A percentile compares a stretch with the other conserved stretches of the same genome.
phyloP scores from a whole-genome alignment of 75 land plant genomes.

The Pinus tabuliformis region DNA sequence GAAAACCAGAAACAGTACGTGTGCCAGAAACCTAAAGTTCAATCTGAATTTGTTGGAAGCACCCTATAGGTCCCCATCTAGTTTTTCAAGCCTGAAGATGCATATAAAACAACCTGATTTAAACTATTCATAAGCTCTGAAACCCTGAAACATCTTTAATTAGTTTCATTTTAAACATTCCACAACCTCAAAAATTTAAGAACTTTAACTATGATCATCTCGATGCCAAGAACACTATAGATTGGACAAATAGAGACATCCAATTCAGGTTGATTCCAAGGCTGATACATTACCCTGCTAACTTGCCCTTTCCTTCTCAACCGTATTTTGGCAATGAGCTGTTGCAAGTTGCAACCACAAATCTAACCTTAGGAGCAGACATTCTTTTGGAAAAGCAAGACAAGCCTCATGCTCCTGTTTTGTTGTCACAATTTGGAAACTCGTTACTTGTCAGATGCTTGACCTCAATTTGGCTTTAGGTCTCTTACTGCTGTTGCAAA shows the following conservation, averaged over 20 bases:
- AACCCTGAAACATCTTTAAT: background rate
- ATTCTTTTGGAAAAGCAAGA: background rate
- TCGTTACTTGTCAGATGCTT: background rate
- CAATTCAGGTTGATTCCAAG: constrained; percentile 1
- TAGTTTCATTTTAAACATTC: background rate
- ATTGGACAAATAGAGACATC: background rate
- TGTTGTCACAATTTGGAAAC: background rate
- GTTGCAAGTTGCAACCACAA: background rate
- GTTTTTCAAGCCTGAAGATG: background rate
- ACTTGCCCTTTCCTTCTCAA: background rate
- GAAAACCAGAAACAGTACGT: background rate
- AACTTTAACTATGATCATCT: background rate
- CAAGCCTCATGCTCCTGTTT: background rate
- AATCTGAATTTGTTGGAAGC: background rate
- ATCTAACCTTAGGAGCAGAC: background rate
- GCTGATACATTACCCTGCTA: background rate
- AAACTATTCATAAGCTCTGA: background rate
- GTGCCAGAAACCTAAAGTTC: background rate
- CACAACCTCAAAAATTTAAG: background rate
- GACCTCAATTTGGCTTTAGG: constrained; percentile 4
- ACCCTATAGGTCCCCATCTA: background rate
- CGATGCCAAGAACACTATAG: background rate
- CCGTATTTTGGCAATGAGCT: background rate
- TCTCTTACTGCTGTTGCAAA: constrained; percentile 12
- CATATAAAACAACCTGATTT: background rate